These are phyloP conservation scores for Heteromeles arbutifolia DNA, from an alignment of 306 rosid species.

Conservation along the genomic window DNA sequence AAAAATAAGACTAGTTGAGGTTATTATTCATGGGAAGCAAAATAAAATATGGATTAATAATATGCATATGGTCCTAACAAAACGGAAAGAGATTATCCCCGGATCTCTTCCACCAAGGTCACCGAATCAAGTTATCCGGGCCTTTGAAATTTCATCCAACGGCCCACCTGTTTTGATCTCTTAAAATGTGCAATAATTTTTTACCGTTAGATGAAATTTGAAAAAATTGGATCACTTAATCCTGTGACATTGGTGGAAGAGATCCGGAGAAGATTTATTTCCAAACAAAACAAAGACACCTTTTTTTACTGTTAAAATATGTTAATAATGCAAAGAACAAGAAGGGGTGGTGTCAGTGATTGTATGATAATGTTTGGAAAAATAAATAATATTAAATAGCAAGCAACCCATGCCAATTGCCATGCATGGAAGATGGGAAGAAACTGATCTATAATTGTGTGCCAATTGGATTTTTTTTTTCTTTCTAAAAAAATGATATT, in stretches of 20 bases:
- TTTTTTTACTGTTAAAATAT: neutral
- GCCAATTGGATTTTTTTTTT: neutral
- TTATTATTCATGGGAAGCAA: neutral
- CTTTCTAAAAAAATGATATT: rapidly evolving
- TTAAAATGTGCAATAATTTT: too few relatives aligned
- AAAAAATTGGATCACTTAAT: too few relatives aligned
- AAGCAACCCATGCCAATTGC: neutral
- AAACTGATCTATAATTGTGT: neutral
- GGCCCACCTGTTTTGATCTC: too few relatives aligned
- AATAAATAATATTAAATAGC: neutral
- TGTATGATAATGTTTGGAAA: neutral
- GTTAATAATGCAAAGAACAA: neutral
- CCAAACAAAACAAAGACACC: neutral
- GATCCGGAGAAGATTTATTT: too few relatives aligned
- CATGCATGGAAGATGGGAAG: neutral
- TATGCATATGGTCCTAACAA: neutral
- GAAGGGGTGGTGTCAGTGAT: neutral
- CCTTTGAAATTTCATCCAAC: too few relatives aligned
- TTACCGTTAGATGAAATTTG: too few relatives aligned
- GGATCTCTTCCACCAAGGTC: too few relatives aligned
- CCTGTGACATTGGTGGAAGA: too few relatives aligned
- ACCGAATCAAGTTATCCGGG: too few relatives aligned
- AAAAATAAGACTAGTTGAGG: neutral
- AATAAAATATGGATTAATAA: neutral
- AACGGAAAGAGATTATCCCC: too few relatives aligned